phyloP scores from a whole-genome alignment of 345 rosid genomes.

The Pseudoturritis turrita region DNA sequence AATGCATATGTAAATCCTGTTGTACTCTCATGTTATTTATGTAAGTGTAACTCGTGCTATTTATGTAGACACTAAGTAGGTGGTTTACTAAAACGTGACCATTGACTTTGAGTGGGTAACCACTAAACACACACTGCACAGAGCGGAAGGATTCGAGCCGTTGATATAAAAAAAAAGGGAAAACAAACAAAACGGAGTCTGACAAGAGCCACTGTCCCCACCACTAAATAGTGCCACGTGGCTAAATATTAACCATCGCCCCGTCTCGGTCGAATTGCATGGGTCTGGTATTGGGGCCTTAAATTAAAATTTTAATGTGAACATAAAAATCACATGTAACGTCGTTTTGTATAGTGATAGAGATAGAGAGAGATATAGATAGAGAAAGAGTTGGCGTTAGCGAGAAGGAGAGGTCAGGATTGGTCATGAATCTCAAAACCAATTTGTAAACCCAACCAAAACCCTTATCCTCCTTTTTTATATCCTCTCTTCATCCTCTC shows the following conservation, averaged over 20 bases:
- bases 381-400: constrained; percentile 22
- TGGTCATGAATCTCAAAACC: constrained; percentile 12
- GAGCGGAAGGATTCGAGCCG: constrained; percentile 16
- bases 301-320: constrained; percentile 1
- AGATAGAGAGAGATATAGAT: not conserved
- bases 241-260: not conserved
- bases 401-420: constrained; percentile 35
- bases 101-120: constrained; percentile 20
- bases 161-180: constrained; percentile 8
- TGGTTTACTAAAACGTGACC: constrained; percentile 1
- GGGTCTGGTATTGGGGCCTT: constrained; percentile 14
- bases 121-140: constrained; percentile 12
- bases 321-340: constrained; percentile 27
- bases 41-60: constrained; percentile 15
- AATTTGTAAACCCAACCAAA: constrained; percentile 17
- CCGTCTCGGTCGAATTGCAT: constrained; percentile 28
- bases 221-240: constrained; percentile 20
- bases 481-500: constrained; percentile 19
- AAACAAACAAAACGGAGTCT: constrained; percentile 25
- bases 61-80: constrained; percentile 18
- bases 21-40: constrained; percentile 4
- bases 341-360: not conserved
- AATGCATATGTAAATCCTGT: not conserved
- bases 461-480: constrained; percentile 49
- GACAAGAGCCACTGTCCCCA: constrained; percentile 29